Conservation (phyloP, 441 rosid species). For the Erodium chrysanthum region DNA sequence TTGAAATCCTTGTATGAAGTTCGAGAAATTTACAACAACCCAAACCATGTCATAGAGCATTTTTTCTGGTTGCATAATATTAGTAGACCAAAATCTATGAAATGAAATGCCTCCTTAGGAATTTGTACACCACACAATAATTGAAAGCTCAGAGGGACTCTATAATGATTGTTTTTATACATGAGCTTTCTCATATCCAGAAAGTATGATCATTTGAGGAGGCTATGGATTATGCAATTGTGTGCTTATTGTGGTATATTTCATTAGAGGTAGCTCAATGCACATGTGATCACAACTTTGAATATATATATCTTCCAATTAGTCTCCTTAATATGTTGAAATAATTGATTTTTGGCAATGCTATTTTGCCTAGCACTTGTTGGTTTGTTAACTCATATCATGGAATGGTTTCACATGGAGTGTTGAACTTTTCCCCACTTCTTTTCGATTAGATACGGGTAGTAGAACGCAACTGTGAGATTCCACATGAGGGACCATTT, state of each 20-base stretch:
- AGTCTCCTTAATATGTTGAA: too few species aligned
- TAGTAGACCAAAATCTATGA: not conserved
- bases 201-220: not conserved
- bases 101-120: not conserved
- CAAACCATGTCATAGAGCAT: not conserved
- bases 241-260: not conserved
- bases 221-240: not conserved
- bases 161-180: not conserved
- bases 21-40: not conserved
- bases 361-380: not conserved
- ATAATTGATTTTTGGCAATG: not conserved
- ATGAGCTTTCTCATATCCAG: not conserved
- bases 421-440: constrained; percentile 12
- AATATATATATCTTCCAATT: not conserved
- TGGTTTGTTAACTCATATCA: not conserved
- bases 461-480: constrained; percentile 88
- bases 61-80: not conserved
- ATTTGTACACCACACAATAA: not conserved
- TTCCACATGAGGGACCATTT: constrained; percentile 98
- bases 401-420: too few species aligned
- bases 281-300: not conserved
- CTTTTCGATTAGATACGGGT: constrained; percentile 58
- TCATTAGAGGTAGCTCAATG: not conserved
- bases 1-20: not conserved
- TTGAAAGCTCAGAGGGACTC: not conserved